A percentile compares a stretch with the other conserved stretches of the same genome.
Conservation (phyloP, 495 filamentous ascomycete genomes). For the Elasticomyces elasticus region DNA sequence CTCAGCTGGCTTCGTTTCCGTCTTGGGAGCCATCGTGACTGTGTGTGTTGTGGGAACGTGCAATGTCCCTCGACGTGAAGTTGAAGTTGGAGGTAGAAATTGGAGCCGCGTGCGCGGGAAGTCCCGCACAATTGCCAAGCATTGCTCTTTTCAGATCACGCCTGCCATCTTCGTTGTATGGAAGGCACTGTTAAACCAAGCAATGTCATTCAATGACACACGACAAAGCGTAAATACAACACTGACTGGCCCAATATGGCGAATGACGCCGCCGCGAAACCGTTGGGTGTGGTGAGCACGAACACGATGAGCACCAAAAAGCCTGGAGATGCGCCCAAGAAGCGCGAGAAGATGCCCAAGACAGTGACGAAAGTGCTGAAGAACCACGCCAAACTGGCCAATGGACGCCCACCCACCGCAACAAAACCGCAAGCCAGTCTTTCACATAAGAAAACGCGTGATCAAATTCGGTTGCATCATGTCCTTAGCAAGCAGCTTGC, state of each 20-base stretch:
- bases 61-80: background rate
- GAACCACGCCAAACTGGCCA: constrained; percentile 38
- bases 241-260: too few species aligned
- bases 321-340: background rate
- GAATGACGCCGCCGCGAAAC: too few species aligned
- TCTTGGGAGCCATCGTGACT: constrained; percentile 5
- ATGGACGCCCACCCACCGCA: constrained; percentile 54
- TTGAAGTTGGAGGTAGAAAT: too few species aligned
- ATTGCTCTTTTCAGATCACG: too few species aligned
- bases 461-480: constrained; percentile 77
- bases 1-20: background rate
- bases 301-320: background rate
- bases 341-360: background rate
- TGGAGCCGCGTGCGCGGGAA: too few species aligned
- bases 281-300: too few species aligned
- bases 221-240: too few species aligned
- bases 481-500: constrained; percentile 66
- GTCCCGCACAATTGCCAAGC: background rate
- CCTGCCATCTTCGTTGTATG: too few species aligned
- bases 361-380: background rate
- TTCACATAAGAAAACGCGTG: constrained; percentile 68
- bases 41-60: background rate
- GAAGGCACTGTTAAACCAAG: too few species aligned
- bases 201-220: too few species aligned
- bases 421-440: constrained; percentile 40